Percentiles rank a stretch among this genome's conserved stretches.
Evolutionary conservation across 805 yeast genomes (phyloP).

Genomic region (Ogataea degrootiae): DNA sequence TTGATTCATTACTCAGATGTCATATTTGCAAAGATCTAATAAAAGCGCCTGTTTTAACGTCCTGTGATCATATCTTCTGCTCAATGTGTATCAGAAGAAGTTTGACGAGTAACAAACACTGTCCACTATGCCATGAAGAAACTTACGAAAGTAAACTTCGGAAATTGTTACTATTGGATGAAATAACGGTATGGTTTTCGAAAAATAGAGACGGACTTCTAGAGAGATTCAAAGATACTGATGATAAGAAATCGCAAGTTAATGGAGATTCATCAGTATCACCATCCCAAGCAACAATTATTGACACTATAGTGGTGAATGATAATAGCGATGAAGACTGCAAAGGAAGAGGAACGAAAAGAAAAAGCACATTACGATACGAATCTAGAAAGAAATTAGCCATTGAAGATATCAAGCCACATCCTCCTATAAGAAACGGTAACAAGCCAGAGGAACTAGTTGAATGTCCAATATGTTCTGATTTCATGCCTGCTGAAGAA

Average conservation of each 20-base stretch:
- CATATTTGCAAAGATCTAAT: constrained; percentile 84
- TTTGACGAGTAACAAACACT: constrained; percentile 51
- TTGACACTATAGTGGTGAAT: constrained; percentile 10
- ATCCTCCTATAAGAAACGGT: constrained; percentile 1
- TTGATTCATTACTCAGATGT: constrained; percentile 75
- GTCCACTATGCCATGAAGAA: constrained; percentile 76
- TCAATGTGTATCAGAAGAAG: constrained; percentile 78
- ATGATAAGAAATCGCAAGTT: constrained; percentile 6
- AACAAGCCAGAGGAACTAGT: constrained; percentile 35
- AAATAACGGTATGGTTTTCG: constrained; percentile 51
- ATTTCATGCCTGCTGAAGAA: constrained; percentile 47
- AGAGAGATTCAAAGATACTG: constrained; percentile 23
- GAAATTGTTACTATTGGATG: constrained; percentile 68
- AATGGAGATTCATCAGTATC: too few relatives aligned
- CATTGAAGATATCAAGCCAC: background rate
- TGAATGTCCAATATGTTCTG: constrained; percentile 65
- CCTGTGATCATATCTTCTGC: constrained; percentile 88
- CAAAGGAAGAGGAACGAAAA: background rate
- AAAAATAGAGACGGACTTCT: constrained; percentile 37
- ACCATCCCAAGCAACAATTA: too few relatives aligned
- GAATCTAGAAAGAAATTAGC: background rate
- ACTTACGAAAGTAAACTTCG: constrained; percentile 65
- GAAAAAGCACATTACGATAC: too few relatives aligned
- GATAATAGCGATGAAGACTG: constrained; percentile 10
- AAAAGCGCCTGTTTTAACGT: constrained; percentile 73